Base-by-base conservation (phyloP, 148 eudicot species). In the Rhododendron mucronatum region DNA sequence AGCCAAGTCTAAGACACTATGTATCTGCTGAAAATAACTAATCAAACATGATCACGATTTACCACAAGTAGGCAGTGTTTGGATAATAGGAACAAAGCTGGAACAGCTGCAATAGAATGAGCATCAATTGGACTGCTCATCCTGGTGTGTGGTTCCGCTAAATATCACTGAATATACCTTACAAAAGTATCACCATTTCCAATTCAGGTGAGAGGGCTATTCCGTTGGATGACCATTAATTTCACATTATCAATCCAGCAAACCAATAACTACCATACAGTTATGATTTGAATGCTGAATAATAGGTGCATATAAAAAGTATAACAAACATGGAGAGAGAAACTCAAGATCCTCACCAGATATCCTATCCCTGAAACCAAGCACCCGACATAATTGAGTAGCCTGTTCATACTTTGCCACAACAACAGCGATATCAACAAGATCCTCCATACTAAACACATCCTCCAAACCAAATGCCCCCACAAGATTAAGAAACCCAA, bases 401-500 rank as follows among this genome's bases (percentile, higher is more conserved):
- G 84, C 84, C 50, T 83, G 85, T 21, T 65, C 39, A 41, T 41
- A 84, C 84, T 23, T 84, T 15, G 86, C 82, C 57, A 67, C 78
- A 45, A 41, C 7, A 33, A 86, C 82, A 80, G 85, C 86, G 78
- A 78, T 88, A 77, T 86, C 89, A 80, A 88, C 1, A 35, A 90
- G 65, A 23, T 88, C 89, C 71, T 92, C 86, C 80, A 55, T 45
- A 12, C 73, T 61, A 83, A 84, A 89, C 6, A 44, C 88, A 28
- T 82, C 87, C 71, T 16, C 61, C 88, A 92, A 87, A 37, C 87
- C 80, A 86, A 84, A 92, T 26, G 85, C 41, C 35, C 84, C 91
- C 85, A 92, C 59, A 9, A 92, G 83, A 84, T 83, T 83, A 87
- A 92, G 86, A 83, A 89, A 90, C 2, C 88, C 88, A 71, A 86